Evolutionary conservation across 1,284 basidiomycete genomes (phyloP).

Genomic region (Neonothopanus nambi): DNA sequence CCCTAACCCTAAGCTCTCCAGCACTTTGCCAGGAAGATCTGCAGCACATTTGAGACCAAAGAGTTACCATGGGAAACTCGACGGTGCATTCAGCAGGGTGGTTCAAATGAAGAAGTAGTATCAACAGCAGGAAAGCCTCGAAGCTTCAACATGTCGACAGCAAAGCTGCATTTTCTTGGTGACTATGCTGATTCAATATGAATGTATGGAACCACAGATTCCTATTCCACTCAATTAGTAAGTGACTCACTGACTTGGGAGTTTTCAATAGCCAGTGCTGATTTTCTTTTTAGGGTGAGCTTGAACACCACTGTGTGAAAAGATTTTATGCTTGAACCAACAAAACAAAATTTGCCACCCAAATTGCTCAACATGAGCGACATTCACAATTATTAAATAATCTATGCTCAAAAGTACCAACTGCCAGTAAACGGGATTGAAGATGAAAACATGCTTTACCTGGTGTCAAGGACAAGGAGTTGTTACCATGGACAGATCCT

Average conservation of each 20-base stretch:
- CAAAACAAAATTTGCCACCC: not conserved
- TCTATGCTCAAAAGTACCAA: not conserved
- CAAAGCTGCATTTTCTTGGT: slow-evolving; percentile 19
- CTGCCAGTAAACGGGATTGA: not conserved
- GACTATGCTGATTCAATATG: not conserved
- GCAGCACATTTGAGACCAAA: not conserved
- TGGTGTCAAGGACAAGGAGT: slow-evolving; percentile 16
- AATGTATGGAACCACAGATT: slow-evolving; percentile 12
- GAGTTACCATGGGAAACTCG: not conserved
- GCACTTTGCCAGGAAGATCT: not conserved
- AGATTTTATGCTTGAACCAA: not conserved
- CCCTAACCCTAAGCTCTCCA: no score
- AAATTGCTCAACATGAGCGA: not conserved
- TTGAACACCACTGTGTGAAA: slow-evolving; percentile 25
- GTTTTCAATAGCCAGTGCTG: not conserved
- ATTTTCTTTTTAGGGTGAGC: slow-evolving; percentile 27
- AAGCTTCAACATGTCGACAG: slow-evolving; percentile 24
- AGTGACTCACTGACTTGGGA: slow-evolving; percentile 17
- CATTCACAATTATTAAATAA: not conserved
- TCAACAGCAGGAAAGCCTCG: not conserved
- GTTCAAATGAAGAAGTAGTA: not conserved
- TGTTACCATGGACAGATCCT: slow-evolving; percentile 12
- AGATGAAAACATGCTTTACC: not conserved
- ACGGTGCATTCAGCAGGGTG: not conserved
- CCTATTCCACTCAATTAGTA: slow-evolving; percentile 7